Base-by-base conservation (phyloP, 1,139 yeast genomes). In the Saccharomyces hybrid region DNA sequence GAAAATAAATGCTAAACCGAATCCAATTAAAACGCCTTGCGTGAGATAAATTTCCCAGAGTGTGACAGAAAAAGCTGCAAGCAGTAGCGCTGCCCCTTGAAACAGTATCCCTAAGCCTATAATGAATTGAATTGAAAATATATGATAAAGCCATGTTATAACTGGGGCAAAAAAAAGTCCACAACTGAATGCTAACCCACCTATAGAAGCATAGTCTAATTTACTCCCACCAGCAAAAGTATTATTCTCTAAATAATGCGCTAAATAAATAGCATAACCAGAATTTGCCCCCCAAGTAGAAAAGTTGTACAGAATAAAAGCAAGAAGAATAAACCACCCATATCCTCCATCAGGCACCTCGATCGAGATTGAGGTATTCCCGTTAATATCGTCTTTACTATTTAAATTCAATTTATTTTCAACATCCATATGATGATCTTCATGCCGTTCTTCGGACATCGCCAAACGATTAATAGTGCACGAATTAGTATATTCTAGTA, bases 241-340 rank as follows among this genome's bases (percentile, higher is more conserved):
- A 55, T 76, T 65, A 20, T 71, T 58, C 5, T 71, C 60, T 25
- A 81, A 66, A 63, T 83, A 85, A 62, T 76, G 79, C 49, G 79
- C 78, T 47, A 85, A 70, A 62, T 81, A 84, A 13, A 85, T 83
- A 11, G 88, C 86, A 61, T 74, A 84, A 0, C 79, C 76, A 1
- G 88, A 77, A 62, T 82, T 83, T 23, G 83, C 73, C 25, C 90
- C 91, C 91, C 91, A 85, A 1, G 87, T 79, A 27, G 81, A 70
- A 56, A 80, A 73, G 54, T 75, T 76, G 57, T 80, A 75, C 16
- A 76, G 67, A 73, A 80, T 74, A 5, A 77, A 76, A 51, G 84
- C 78, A 2, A 76, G 57, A 0, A 84, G 83, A 50, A 83, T 76
- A 32, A 81, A 76, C 88, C 89, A 84, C 1, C 86, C 88, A 57